Base-by-base conservation (phyloP, 805 yeast genomes). In the Candida railenensis region DNA sequence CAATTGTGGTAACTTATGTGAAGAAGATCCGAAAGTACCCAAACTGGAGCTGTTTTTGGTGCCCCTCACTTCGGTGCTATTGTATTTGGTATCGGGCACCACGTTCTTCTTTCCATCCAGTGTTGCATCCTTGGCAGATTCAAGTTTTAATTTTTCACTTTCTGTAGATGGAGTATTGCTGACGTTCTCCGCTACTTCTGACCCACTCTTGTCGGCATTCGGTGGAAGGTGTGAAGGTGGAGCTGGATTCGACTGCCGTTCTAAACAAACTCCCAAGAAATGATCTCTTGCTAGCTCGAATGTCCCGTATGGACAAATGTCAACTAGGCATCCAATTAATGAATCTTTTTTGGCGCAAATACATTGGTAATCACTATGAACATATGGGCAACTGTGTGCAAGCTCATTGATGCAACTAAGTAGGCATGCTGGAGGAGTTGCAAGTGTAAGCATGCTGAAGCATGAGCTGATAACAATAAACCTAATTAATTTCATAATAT, bases 351-450 rank as follows among this genome's bases (percentile, higher is more conserved):
- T 63, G 18, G 57, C 55, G 53, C 80, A 76, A 45, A 75, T 46
- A 49, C 78, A 71, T 9, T 58, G 55, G 42, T 76, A 48, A 56
- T 76, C 77, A 3, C 54, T 44, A 30, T 66, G 73, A 3, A 45
- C 51, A 1, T 44, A 41, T 2, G 59, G 58, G 51, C 79, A 73
- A 50, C 60, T 48, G 22, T 57, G 56, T 11, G 79, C 51, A 4
- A 74, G 56, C 18, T 58, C 67, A 45, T 64, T 65, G 34, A 73
- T 50, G 54, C 82, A 77, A 33, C 70, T 52, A 16, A 76, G 51
- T 50, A 76, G 71, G 52, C 82, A 77, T 8, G 80, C 79, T 8
- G 81, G 82, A 2, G 81, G 80, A 0, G 80, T 73, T 18, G 76
- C 72, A 12, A 34, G 20, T 11, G 30, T 25, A 25, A 25, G 9